Conservation (phyloP, 202 grass and related monocot genomes). For the Panicum virgatum region DNA sequence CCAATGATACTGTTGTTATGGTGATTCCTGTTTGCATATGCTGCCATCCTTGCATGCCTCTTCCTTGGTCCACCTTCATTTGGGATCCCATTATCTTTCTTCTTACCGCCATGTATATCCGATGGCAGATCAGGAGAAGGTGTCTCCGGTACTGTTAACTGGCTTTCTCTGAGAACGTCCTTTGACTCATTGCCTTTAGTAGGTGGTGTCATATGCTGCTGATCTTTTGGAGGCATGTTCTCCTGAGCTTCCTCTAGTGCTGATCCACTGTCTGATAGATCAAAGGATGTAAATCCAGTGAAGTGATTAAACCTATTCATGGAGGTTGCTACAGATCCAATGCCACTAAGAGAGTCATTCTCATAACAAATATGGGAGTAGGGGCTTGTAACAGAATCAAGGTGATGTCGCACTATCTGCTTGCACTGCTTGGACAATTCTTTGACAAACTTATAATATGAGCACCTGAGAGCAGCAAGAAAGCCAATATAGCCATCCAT, state of each 20-base stretch:
- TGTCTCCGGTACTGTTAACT: constrained; percentile 92
- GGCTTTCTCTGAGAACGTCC: constrained; percentile 77
- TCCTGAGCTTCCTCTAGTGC: constrained; percentile 62
- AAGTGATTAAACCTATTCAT: constrained; percentile 63
- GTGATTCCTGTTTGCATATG: constrained; percentile 60
- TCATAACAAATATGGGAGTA: constrained; percentile 94
- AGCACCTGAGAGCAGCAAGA: constrained; percentile 74
- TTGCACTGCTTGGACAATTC: constrained; percentile 95
- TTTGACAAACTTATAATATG: constrained; percentile 85
- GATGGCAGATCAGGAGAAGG: constrained; percentile 90
- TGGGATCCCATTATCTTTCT: constrained; percentile 78
- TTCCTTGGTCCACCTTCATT: constrained; percentile 77
- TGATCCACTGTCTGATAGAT: constrained; percentile 67
- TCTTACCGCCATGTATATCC: constrained; percentile 73
- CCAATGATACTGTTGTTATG: constrained; percentile 53
- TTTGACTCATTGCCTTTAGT: constrained; percentile 63
- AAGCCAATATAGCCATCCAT: constrained; percentile 98
- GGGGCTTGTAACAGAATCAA: constrained; percentile 86
- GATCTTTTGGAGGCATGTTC: constrained; percentile 83
- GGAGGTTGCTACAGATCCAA: constrained; percentile 46
- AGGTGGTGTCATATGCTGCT: constrained; percentile 75
- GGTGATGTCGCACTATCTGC: constrained; percentile 84
- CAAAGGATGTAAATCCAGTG: constrained; percentile 59
- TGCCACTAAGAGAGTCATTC: constrained; percentile 49
- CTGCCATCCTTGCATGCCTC: constrained; percentile 71